Percentiles rank a stretch among this genome's conserved stretches.
Conservation (phyloP, 2,329 filamentous ascomycete species). For the Passalora sequoiae region DNA sequence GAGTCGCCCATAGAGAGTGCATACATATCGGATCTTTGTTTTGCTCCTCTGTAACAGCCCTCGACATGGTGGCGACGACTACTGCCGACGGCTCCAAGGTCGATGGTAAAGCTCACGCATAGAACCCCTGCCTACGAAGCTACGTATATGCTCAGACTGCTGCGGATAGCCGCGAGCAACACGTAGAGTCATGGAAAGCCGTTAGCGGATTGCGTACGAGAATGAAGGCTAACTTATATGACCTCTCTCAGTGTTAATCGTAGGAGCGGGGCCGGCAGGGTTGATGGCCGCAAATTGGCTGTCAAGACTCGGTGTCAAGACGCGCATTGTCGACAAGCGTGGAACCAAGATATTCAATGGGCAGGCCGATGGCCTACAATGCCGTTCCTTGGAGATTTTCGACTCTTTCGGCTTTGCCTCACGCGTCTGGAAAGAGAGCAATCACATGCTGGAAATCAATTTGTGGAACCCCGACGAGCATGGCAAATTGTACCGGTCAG, state of each 20-base stretch:
- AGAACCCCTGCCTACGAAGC: no score
- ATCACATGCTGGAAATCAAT: conserved; percentile 58
- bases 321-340: conserved; percentile 41
- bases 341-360: conserved; percentile 37
- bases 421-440: conserved; percentile 57
- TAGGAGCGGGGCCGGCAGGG: conserved; percentile 25
- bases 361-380: conserved; percentile 40
- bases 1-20: no score
- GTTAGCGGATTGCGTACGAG: no score
- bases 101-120: no score
- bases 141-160: no score
- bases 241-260: conserved; percentile 35
- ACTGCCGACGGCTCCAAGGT: background rate
- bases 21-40: no score
- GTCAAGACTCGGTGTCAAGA: conserved; percentile 37
- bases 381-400: conserved; percentile 42
- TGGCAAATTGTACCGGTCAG: conserved; percentile 49
- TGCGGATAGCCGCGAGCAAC: no score
- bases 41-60: no score
- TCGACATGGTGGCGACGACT: background rate
- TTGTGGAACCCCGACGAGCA: conserved; percentile 55
- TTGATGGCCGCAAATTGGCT: conserved; percentile 41
- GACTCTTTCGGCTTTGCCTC: conserved; percentile 61
- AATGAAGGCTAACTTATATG: no score
- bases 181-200: no score